phyloP scores from a whole-genome alignment of 495 filamentous ascomycete species.

The Barbatosphaeria neglecta region DNA sequence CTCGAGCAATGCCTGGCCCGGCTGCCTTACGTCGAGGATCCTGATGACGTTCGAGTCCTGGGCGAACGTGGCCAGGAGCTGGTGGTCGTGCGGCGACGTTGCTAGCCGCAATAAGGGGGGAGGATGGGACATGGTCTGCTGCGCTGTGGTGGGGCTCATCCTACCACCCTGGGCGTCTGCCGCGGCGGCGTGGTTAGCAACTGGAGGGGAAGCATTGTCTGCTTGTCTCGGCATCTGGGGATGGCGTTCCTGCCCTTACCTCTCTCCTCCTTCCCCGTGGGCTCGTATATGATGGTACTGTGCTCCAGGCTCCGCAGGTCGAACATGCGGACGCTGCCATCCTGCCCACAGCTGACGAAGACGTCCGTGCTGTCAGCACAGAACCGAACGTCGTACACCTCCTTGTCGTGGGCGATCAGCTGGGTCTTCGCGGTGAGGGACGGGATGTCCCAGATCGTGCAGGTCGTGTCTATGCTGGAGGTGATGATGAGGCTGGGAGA shows the following conservation, averaged over 20 bases:
- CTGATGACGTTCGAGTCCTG: conserved; percentile 86
- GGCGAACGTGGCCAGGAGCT: conserved; percentile 93
- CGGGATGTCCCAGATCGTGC: conserved; percentile 99
- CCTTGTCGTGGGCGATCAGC: conserved; percentile 96
- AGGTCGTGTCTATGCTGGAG: conserved; percentile 96
- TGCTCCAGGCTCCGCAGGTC: conserved; percentile 93
- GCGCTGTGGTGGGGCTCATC: conserved; percentile 52
- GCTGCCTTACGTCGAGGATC: conserved; percentile 93
- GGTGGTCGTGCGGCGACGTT: conserved; percentile 89
- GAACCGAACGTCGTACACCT: conserved; percentile 97
- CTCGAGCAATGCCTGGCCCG: conserved; percentile 87
- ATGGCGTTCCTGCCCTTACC: conserved; percentile 49
- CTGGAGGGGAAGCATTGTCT: neutral
- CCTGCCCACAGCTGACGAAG: conserved; percentile 94
- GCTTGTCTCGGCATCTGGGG: neutral
- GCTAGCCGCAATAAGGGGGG: conserved; percentile 80
- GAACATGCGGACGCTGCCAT: conserved; percentile 98
- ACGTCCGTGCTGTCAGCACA: conserved; percentile 94
- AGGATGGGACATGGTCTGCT: conserved; percentile 66
- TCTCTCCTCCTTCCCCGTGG: conserved; percentile 77
- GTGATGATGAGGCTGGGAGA: conserved; percentile 96
- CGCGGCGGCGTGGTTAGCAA: conserved; percentile 12
- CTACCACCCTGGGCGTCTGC: conserved; percentile 35
- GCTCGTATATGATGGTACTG: conserved; percentile 98
- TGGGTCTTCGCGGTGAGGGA: conserved; percentile 97